Conservation (phyloP, 2,329 filamentous ascomycete genomes). For the Colletotrichum echinochloae region DNA sequence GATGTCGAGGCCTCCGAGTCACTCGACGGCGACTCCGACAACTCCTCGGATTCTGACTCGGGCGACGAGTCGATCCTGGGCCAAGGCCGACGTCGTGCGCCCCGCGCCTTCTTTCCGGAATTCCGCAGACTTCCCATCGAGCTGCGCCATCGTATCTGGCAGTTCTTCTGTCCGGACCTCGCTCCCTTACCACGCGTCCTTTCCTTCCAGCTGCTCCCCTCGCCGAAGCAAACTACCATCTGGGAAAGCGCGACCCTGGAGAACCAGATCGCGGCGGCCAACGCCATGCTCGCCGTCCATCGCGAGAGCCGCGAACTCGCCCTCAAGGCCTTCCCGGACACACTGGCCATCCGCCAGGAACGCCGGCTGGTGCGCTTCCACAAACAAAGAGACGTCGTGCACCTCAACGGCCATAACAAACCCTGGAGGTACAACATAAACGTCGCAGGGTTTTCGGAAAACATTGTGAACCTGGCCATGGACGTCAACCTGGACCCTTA, state of each 20-base stretch:
- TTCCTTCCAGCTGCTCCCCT: constrained; percentile 43
- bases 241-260: constrained; percentile 39
- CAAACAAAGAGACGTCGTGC: constrained; percentile 48
- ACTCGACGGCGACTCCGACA: constrained; percentile 44
- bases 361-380: constrained; percentile 48
- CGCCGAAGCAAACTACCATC: constrained; percentile 21
- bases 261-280: constrained; percentile 37
- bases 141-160: constrained; percentile 51
- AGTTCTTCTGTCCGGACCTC: constrained; percentile 49
- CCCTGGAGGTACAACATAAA: constrained; percentile 31
- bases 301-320: constrained; percentile 52
- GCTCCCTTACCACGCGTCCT: constrained; percentile 46
- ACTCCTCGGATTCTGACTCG: constrained; percentile 44
- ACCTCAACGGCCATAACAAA: constrained; percentile 17
- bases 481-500: neutral
- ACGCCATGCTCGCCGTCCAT: constrained; percentile 50
- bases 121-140: constrained; percentile 51
- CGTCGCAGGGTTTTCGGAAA: constrained; percentile 47
- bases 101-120: constrained; percentile 41
- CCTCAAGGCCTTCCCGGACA: constrained; percentile 48
- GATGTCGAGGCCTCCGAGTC: constrained; percentile 38
- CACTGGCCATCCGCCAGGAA: constrained; percentile 47
- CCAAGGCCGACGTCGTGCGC: neutral
- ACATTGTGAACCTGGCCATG: constrained; percentile 48
- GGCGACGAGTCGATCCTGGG: constrained; percentile 24